A percentile compares a stretch with the other conserved stretches of the same genome.
Conservation (phyloP, 2,329 filamentous ascomycete species). For the Phoma sp. region DNA sequence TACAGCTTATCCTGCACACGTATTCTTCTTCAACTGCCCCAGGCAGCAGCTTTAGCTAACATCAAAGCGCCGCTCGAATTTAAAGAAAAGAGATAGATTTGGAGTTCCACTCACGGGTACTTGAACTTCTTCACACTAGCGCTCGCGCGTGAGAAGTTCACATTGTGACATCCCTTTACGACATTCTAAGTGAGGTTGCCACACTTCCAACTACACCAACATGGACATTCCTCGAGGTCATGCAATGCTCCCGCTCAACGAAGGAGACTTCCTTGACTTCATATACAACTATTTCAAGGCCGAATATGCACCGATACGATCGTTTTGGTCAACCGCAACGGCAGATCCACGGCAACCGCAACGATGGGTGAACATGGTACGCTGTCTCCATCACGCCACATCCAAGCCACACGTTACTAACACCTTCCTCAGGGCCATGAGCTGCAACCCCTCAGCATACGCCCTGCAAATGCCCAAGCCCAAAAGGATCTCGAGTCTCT, state of each 20-base stretch:
- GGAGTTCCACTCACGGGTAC: not conserved
- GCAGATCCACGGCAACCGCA: slow-evolving; percentile 39
- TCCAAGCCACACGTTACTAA: not conserved
- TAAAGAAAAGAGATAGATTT: slow-evolving; percentile 2
- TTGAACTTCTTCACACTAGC: not conserved
- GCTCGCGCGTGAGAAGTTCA: not conserved
- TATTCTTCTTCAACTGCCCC: slow-evolving; percentile 26
- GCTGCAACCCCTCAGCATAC: slow-evolving; percentile 34
- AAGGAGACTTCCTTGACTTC: slow-evolving; percentile 46
- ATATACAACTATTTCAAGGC: slow-evolving; percentile 49
- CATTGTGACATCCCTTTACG: too few relatives aligned
- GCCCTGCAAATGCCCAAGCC: slow-evolving; percentile 47
- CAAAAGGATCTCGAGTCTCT: slow-evolving; percentile 47
- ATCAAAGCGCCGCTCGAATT: not conserved
- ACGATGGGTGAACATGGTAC: slow-evolving; percentile 42
- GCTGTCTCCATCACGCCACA: not conserved
- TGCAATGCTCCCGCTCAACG: slow-evolving; percentile 43
- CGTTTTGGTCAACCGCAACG: slow-evolving; percentile 46
- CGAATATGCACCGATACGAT: slow-evolving; percentile 48
- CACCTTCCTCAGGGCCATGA: slow-evolving; percentile 33
- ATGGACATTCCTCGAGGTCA: slow-evolving; percentile 46
- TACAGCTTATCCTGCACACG: slow-evolving; percentile 22
- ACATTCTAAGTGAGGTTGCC: too few relatives aligned
- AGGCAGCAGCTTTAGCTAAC: slow-evolving; percentile 42
- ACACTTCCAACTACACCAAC: not conserved